Conservation (phyloP, 164 flowering plant genomes). For the Hamamelis virginiana region DNA sequence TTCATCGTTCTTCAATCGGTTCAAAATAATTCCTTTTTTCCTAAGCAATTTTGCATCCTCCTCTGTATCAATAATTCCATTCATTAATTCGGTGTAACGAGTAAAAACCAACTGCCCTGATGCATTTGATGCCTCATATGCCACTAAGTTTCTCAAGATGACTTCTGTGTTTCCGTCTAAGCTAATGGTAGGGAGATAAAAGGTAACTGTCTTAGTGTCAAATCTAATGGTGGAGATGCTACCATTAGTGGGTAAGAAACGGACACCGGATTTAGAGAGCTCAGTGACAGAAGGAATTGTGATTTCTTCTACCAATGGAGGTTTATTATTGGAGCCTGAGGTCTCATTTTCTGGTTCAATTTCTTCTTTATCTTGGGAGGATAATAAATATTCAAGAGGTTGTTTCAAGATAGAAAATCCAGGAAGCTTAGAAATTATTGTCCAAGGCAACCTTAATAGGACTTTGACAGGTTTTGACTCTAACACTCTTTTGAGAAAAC, state of each 20-base stretch:
- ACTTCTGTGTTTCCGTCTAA: too few relatives aligned
- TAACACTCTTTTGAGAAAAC: too few relatives aligned
- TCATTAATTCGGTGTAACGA: too few relatives aligned
- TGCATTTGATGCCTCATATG: conserved; percentile 52
- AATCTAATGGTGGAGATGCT: conserved; percentile 25
- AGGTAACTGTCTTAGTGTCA: conserved; percentile 19
- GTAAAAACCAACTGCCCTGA: too few relatives aligned
- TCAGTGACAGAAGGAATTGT: conserved; percentile 47
- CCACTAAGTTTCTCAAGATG: conserved; percentile 59
- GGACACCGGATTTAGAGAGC: conserved; percentile 19
- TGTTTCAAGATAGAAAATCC: too few relatives aligned
- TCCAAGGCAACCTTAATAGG: conserved; percentile 35
- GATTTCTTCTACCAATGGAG: conserved; percentile 54
- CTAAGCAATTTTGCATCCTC: too few relatives aligned
- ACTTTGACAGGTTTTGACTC: conserved; percentile 14
- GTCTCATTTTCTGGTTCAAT: too few relatives aligned
- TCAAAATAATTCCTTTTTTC: conserved; percentile 24
- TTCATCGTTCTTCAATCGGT: conserved; percentile 56
- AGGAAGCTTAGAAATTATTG: conserved; percentile 19
- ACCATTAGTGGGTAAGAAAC: too few relatives aligned
- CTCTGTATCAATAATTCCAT: conserved; percentile 48
- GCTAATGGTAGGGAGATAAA: too few relatives aligned
- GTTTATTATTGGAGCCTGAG: neutral
- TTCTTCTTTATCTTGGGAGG: too few relatives aligned
- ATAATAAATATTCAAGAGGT: too few relatives aligned